Evolutionary conservation across 2,329 filamentous ascomycete species (phyloP).

Genomic region (Hawksworthiomyces lignivorus): DNA sequence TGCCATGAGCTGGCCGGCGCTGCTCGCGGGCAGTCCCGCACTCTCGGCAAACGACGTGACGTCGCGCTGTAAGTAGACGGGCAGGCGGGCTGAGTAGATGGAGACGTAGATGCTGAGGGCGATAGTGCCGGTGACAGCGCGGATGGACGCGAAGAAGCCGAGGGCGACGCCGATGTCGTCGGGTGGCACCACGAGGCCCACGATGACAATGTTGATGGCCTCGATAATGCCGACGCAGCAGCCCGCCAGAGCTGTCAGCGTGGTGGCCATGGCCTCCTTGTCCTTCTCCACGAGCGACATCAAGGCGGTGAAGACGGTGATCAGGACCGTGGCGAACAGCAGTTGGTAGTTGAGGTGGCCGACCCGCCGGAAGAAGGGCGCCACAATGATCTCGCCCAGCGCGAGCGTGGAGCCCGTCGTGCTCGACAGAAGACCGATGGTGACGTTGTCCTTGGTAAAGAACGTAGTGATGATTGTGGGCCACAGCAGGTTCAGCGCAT

Average conservation of each 20-base stretch:
- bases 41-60: not conserved
- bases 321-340: not conserved
- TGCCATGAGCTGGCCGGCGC: not conserved
- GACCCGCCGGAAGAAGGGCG: conserved; percentile 2
- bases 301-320: conserved; percentile 6
- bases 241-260: conserved; percentile 6
- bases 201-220: conserved; percentile 8
- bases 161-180: conserved; percentile 9
- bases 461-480: conserved; percentile 5
- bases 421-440: conserved; percentile 8
- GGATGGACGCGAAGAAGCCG: conserved; percentile 5
- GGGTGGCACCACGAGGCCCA: conserved; percentile 5
- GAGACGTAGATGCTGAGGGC: conserved; percentile 7
- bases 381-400: conserved; percentile 6
- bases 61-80: conserved; percentile 1
- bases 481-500: conserved; percentile 10
- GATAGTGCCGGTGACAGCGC: conserved; percentile 3
- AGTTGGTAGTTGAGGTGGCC: conserved; percentile 8
- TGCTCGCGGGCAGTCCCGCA: conserved; percentile 1
- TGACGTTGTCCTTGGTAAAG: conserved; percentile 9
- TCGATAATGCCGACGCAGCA: conserved; percentile 12
- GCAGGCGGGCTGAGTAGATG: conserved; percentile 4
- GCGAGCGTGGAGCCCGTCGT: conserved; percentile 7
- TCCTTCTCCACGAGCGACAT: not conserved
- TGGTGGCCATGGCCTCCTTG: conserved; percentile 5